phyloP scores from a whole-genome alignment of 2,329 filamentous ascomycete genomes.

The Elsinoe batatas region DNA sequence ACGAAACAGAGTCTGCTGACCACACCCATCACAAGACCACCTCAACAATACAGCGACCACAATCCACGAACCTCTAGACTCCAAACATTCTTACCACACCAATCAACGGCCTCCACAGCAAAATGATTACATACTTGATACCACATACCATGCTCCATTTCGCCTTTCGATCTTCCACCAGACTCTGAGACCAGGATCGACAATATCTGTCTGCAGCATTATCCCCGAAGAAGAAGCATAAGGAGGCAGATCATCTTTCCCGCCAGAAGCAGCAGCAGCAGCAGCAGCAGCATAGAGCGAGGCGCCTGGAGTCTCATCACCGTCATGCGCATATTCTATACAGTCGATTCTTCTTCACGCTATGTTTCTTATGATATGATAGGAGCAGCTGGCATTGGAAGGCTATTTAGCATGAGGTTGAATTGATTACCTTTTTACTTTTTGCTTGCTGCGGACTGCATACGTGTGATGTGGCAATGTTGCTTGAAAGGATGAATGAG shows the following conservation, averaged over 20 bases:
- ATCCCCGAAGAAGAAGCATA: not conserved
- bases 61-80: too few species aligned
- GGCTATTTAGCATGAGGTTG: not conserved
- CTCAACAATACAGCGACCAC: too few species aligned
- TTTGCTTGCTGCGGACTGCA: too few species aligned
- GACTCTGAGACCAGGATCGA: not conserved
- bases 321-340: not conserved
- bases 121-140: slow-evolving; percentile 3
- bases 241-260: not conserved
- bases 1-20: too few species aligned
- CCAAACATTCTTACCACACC: not conserved
- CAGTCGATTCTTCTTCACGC: not conserved
- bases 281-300: slow-evolving; percentile 6
- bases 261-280: not conserved
- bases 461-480: too few species aligned
- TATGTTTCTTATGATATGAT: not conserved
- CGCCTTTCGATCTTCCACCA: not conserved
- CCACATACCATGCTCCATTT: not conserved
- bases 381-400: not conserved
- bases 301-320: slow-evolving; percentile 7
- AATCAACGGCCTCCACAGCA: not conserved
- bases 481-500: too few species aligned
- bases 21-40: too few species aligned
- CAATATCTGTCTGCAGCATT: too few species aligned
- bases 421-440: not conserved